Percentiles rank a stretch among this genome's conserved stretches.
Conservation (phyloP, 441 rosid species). For the Capsella rubella region DNA sequence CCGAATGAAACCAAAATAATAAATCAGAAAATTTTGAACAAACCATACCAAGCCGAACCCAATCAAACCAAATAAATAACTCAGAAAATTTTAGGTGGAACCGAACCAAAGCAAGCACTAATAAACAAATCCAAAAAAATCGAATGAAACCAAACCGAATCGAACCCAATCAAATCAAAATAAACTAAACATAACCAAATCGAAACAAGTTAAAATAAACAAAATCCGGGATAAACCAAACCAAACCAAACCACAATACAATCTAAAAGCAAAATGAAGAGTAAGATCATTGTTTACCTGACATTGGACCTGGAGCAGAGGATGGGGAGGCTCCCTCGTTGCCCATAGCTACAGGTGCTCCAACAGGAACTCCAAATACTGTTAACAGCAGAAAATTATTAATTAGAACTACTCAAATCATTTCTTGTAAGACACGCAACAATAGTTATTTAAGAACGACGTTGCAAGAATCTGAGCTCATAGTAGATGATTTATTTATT, state of each 20-base stretch:
- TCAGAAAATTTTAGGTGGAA: neutral
- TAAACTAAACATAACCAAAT: neutral
- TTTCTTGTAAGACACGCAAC: neutral
- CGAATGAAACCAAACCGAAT: neutral
- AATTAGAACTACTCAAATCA: neutral
- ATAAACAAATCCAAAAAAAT: too few species aligned
- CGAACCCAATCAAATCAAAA: neutral
- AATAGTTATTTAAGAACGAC: neutral
- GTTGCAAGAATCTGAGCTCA: neutral
- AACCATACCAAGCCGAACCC: neutral
- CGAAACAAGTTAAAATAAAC: neutral
- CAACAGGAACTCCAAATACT: conserved; percentile 42
- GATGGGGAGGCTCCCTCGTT: conserved; percentile 36
- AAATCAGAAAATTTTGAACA: too few species aligned
- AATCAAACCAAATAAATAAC: neutral
- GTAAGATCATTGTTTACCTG: conserved; percentile 26
- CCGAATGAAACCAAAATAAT: neutral
- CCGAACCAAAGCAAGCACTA: neutral
- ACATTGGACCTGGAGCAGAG: conserved; percentile 19
- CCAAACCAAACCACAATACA: neutral
- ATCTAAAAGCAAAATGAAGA: conserved; percentile 4
- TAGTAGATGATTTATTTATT: neutral
- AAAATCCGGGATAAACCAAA: neutral
- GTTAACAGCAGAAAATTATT: neutral
- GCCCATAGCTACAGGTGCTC: conserved; percentile 35